Evolutionary conservation across 1,139 yeast genomes (phyloP).

Genomic region (Lodderomyces beijingensis): DNA sequence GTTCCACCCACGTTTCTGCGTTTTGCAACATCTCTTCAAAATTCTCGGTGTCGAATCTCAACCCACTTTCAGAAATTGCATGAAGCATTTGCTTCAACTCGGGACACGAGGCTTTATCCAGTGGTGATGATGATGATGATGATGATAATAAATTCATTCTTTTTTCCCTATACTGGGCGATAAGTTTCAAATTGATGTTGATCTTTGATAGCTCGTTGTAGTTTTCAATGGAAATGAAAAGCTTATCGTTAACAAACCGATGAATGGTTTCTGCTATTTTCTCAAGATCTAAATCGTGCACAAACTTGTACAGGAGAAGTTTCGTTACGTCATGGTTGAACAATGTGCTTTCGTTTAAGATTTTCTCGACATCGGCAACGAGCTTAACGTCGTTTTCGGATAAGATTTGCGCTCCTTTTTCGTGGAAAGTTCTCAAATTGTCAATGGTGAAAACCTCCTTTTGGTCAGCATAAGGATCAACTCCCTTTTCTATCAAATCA

Average conservation of each 20-base stretch:
- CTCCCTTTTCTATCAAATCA: constrained; percentile 32
- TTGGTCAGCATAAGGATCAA: constrained; percentile 37
- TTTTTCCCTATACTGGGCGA: constrained; percentile 17
- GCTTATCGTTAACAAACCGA: constrained; percentile 21
- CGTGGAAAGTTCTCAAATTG: constrained; percentile 32
- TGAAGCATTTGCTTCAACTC: constrained; percentile 24
- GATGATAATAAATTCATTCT: too few species aligned
- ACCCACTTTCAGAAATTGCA: constrained; percentile 23
- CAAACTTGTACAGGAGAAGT: constrained; percentile 22
- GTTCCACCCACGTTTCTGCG: constrained; percentile 42
- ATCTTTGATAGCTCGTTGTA: constrained; percentile 27
- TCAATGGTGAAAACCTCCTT: constrained; percentile 35
- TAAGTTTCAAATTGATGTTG: constrained; percentile 20
- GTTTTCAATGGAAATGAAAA: constrained; percentile 24
- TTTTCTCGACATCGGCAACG: constrained; percentile 20
- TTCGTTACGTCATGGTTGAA: constrained; percentile 25
- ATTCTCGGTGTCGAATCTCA: constrained; percentile 19
- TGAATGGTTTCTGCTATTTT: constrained; percentile 22
- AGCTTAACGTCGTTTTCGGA: constrained; percentile 24
- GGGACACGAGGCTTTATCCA: constrained; percentile 17
- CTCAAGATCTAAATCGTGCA: constrained; percentile 22
- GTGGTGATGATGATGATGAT: neutral
- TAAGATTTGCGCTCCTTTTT: constrained; percentile 37
- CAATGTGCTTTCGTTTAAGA: constrained; percentile 26
- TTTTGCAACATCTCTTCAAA: constrained; percentile 19